Conservation (phyloP, 345 rosid species). For the Populus tremula region DNA sequence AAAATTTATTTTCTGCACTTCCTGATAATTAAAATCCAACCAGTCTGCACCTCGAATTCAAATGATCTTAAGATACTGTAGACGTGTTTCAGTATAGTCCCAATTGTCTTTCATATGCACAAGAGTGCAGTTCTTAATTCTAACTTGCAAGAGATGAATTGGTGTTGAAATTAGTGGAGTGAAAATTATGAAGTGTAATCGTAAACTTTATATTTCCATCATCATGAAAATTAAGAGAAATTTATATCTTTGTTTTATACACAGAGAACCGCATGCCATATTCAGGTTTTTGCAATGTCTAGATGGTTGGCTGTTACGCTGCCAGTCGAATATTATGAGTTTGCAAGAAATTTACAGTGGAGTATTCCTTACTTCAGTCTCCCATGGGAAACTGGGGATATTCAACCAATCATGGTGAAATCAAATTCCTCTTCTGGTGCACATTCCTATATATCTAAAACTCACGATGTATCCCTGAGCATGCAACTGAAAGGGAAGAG, state of each 20-base stretch:
- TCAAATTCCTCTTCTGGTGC: constrained; percentile 42
- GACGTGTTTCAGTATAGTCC: neutral
- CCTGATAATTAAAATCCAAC: neutral
- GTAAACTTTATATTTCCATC: neutral
- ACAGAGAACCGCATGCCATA: constrained; percentile 81
- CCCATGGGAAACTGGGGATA: constrained; percentile 76
- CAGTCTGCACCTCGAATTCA: neutral
- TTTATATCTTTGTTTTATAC: constrained; percentile 11
- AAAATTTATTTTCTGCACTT: neutral
- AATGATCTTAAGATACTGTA: neutral
- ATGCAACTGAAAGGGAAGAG: constrained; percentile 26
- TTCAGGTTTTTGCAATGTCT: constrained; percentile 87
- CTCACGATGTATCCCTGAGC: constrained; percentile 21
- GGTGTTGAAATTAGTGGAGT: neutral
- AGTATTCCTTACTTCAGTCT: constrained; percentile 84
- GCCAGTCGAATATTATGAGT: constrained; percentile 73
- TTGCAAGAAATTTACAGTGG: constrained; percentile 71
- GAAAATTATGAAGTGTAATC: neutral
- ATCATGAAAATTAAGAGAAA: neutral
- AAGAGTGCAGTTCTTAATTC: no score
- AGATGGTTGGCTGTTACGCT: constrained; percentile 71
- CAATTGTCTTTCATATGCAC: neutral
- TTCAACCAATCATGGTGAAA: constrained; percentile 56
- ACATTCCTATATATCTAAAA: constrained; percentile 40
- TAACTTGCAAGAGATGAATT: neutral